A percentile compares a stretch with the other conserved stretches of the same genome.
These are phyloP conservation scores for Apiotrichum akiyoshidainum DNA, from an alignment of 1,284 basidiomycete species.

Conservation along the genomic window DNA sequence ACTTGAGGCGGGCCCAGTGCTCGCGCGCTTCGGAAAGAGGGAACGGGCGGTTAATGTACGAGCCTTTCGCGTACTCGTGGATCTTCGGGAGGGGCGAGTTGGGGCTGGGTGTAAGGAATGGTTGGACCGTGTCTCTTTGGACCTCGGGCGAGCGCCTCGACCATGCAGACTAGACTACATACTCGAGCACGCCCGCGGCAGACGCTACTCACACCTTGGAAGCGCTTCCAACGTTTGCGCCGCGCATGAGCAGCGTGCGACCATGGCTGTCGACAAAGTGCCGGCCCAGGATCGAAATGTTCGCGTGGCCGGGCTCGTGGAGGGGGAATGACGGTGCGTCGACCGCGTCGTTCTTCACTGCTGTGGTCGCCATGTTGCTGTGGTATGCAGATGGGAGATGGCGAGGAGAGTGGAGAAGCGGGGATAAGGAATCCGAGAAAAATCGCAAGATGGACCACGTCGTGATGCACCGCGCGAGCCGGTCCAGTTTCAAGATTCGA, in stretches of 20 bases:
- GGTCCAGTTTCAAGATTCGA: too few relatives aligned
- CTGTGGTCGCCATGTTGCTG: too few relatives aligned
- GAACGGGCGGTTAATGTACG: slow-evolving; percentile 79
- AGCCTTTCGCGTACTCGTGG: slow-evolving; percentile 59
- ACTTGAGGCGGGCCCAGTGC: slow-evolving; percentile 70
- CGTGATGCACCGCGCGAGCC: too few relatives aligned
- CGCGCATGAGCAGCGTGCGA: slow-evolving; percentile 70
- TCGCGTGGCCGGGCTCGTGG: slow-evolving; percentile 17
- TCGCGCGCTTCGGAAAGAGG: slow-evolving; percentile 76
- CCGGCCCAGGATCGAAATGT: slow-evolving; percentile 54
- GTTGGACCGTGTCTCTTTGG: slow-evolving; percentile 32
- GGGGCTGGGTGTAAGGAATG: slow-evolving; percentile 48
- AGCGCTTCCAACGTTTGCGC: slow-evolving; percentile 76
- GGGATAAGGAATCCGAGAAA: too few relatives aligned
- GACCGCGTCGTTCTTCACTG: too few relatives aligned
- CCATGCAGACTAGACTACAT: slow-evolving; percentile 26
- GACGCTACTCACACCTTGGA: slow-evolving; percentile 66
- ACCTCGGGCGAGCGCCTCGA: too few relatives aligned
- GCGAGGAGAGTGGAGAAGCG: too few relatives aligned
- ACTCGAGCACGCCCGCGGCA: too few relatives aligned
- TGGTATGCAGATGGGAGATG: too few relatives aligned
- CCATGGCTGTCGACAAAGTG: slow-evolving; percentile 74
- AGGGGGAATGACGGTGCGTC: slow-evolving; percentile 1
- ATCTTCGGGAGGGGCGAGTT: slow-evolving; percentile 21
- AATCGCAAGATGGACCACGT: too few relatives aligned